Evolutionary conservation across 768 basidiomycete species (phyloP).

Genomic region (Rubroboletus satanas): DNA sequence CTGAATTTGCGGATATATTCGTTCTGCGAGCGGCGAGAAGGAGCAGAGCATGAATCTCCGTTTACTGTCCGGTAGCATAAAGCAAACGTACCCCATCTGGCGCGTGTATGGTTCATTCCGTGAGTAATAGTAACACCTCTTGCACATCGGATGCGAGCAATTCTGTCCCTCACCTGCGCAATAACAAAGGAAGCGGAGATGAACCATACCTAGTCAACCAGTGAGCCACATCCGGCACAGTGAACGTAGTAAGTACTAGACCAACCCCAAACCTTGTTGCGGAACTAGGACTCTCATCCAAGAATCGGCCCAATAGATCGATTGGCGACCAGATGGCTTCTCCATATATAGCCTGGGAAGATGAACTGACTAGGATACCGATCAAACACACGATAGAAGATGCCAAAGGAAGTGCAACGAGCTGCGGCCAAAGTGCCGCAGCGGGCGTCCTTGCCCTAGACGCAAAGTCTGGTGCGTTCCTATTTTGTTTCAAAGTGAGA

Average conservation of each 20-base stretch:
- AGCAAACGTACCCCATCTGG: slow-evolving; percentile 28
- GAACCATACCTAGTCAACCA: slow-evolving; percentile 58
- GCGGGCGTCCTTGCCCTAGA: slow-evolving; percentile 54
- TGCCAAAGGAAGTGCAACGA: slow-evolving; percentile 66
- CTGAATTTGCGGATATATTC: slow-evolving; percentile 79
- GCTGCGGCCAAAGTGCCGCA: slow-evolving; percentile 61
- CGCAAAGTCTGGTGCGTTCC: slow-evolving; percentile 76
- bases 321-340: slow-evolving; percentile 78
- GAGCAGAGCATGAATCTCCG: slow-evolving; percentile 13
- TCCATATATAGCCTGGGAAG: slow-evolving; percentile 70
- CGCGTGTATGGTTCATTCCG: not conserved
- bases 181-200: slow-evolving; percentile 77
- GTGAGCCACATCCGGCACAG: slow-evolving; percentile 10
- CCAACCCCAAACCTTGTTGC: slow-evolving; percentile 66
- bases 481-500: slow-evolving; percentile 27
- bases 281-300: slow-evolving; percentile 57
- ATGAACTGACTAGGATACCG: slow-evolving; percentile 79
- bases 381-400: slow-evolving; percentile 76
- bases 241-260: not conserved
- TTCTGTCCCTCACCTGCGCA: slow-evolving; percentile 48
- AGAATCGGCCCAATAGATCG: slow-evolving; percentile 62
- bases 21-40: slow-evolving; percentile 39
- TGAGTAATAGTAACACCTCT: slow-evolving; percentile 9
- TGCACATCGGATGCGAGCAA: not conserved
- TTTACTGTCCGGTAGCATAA: slow-evolving; percentile 4